phyloP scores from a whole-genome alignment of 192 early-diverging fungal species.

The Rhizophagus prolifer region DNA sequence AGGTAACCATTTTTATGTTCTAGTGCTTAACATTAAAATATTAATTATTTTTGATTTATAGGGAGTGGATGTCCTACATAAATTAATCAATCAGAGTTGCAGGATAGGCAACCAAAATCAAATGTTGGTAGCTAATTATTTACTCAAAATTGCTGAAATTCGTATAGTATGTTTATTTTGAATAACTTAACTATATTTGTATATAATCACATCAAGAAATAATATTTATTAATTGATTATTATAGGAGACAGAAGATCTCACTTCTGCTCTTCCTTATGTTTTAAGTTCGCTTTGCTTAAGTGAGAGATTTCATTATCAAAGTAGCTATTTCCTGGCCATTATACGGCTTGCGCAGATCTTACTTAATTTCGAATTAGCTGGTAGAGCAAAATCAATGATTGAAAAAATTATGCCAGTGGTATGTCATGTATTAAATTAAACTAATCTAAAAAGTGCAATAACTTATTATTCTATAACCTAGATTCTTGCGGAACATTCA shows the following conservation, averaged over 20 bases:
- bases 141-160: constrained; percentile 28
- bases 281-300: constrained; percentile 21
- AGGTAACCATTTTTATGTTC: neutral
- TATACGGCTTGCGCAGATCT: constrained; percentile 21
- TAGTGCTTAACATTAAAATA: neutral
- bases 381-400: constrained; percentile 21
- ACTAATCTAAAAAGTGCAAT: neutral
- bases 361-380: constrained; percentile 22
- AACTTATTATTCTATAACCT: neutral
- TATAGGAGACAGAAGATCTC: constrained; percentile 10
- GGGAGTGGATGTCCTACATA: constrained; percentile 9
- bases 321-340: constrained; percentile 28
- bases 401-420: constrained; percentile 26
- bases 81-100: constrained; percentile 20
- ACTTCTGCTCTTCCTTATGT: constrained; percentile 28
- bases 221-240: neutral
- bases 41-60: neutral
- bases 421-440: neutral
- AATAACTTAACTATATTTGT: no score
- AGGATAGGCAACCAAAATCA: constrained; percentile 18
- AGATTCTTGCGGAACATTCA: constrained; percentile 29
- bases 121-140: constrained; percentile 24
- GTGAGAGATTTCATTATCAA: constrained; percentile 30
- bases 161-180: constrained; percentile 19
- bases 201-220: neutral